These are phyloP conservation scores for Avena sativa DNA, from an alignment of 176 grass and related monocot species.

Conservation along the genomic window DNA sequence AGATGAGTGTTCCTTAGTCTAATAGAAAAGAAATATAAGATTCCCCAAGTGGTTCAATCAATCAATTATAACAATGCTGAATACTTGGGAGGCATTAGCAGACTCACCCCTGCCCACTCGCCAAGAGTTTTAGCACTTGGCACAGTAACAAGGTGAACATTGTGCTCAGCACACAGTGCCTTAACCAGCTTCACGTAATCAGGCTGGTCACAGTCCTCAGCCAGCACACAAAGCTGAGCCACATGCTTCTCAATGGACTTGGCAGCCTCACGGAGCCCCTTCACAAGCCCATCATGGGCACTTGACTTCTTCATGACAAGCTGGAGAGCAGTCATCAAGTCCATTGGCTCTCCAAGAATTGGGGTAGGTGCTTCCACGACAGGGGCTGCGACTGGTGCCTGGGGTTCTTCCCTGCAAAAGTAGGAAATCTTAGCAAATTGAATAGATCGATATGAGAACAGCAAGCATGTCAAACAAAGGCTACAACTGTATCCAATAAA, in stretches of 20 bases:
- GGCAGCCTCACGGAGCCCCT: conserved; percentile 67
- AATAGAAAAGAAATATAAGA: background rate
- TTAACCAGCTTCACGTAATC: conserved; percentile 85
- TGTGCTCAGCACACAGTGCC: conserved; percentile 71
- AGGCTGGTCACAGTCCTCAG: conserved; percentile 77
- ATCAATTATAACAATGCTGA: background rate
- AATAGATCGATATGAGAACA: background rate
- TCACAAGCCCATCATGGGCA: conserved; percentile 71
- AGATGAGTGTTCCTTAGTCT: background rate
- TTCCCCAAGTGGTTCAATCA: background rate
- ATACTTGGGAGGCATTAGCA: background rate
- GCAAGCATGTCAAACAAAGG: background rate
- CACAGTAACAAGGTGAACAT: conserved; percentile 73
- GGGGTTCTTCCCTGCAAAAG: conserved; percentile 55
- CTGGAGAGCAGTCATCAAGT: conserved; percentile 76
- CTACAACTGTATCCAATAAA: background rate
- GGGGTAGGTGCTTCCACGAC: conserved; percentile 33
- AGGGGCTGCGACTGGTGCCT: conserved; percentile 24
- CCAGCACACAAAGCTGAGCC: conserved; percentile 66
- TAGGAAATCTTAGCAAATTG: background rate
- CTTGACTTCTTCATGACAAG: conserved; percentile 71
- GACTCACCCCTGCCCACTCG: conserved; percentile 78
- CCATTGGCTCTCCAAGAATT: conserved; percentile 74
- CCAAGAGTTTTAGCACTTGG: conserved; percentile 77
- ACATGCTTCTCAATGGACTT: conserved; percentile 76